Base-by-base conservation (phyloP, 1,284 basidiomycete genomes). In the Trichosporon faecale region DNA sequence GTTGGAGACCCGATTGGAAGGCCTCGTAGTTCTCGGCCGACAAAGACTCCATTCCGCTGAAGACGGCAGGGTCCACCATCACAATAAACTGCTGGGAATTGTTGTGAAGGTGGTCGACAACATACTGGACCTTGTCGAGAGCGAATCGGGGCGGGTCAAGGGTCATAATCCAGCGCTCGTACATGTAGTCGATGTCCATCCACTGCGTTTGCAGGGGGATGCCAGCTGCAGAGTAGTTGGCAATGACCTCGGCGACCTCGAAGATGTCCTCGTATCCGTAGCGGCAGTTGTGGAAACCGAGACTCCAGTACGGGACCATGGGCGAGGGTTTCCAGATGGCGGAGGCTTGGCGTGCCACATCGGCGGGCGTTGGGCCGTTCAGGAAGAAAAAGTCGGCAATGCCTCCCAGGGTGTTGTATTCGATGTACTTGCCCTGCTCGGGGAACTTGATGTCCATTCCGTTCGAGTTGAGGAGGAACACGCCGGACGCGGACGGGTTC, bases 11-110 rank as follows among this genome's bases (percentile, higher is more conserved):
- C 25, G 86, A 85, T 68, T 89, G 85, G 75, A 86, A 90, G 0
- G 89, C 79, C 2, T 80, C 85, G 72, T 91, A 90, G 31, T 79
- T 84, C 61, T 85, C 29, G n/a, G 72, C 70, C 0, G 71, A 67
- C 8, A 25, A 23, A 60, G 72, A 68, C 2, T 64, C 64, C 16
- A 65, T 71, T 3, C 74, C 74, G n/a, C 60, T 63, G 68, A 72
- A 88, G 2, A 90, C 85, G 2, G 90, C 89, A n/a, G 90, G 90
- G 77, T 91, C 90, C 2, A 89, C 71, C 90, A 91, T 91, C 52
- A 91, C 78, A 29, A 91, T 84, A 78, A 85, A 91, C 70, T 85
- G 85, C 76, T 90, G 89, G 55, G 88, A 82, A 67, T 88, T 86
- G 0, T 78, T 70, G 76, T 91, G 89, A 1, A 91, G 83, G 70